phyloP scores from a whole-genome alignment of 2,329 filamentous ascomycete genomes.

The Alternaria alternata region DNA sequence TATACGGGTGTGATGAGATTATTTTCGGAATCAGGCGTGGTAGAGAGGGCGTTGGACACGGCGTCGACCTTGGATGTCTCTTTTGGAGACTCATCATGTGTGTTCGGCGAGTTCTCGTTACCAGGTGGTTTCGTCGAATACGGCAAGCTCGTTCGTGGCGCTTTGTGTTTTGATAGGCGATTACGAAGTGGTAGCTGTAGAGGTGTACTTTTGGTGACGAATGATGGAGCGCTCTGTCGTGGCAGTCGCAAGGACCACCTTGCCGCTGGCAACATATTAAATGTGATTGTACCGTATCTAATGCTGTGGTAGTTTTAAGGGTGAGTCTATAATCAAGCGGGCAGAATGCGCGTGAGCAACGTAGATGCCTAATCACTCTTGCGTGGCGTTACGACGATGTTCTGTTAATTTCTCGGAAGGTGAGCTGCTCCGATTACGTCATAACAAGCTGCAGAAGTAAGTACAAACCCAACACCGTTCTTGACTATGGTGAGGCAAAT shows the following conservation, averaged over 20 bases:
- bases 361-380: constrained; percentile 2
- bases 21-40: constrained; percentile 53
- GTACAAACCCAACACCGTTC: not conserved
- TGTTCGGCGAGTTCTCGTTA: constrained; percentile 12
- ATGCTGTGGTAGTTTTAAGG: not conserved
- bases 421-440: constrained; percentile 18
- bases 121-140: constrained; percentile 21
- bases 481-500: not conserved
- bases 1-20: constrained; percentile 67
- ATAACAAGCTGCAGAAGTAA: not conserved
- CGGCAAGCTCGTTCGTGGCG: constrained; percentile 17
- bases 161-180: constrained; percentile 28
- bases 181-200: constrained; percentile 32
- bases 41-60: constrained; percentile 56
- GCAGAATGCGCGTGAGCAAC: not conserved
- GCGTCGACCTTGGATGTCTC: constrained; percentile 49
- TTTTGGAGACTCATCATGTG: constrained; percentile 22
- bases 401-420: constrained; percentile 6
- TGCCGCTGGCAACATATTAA: constrained; percentile 36
- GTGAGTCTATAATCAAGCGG: constrained; percentile 7
- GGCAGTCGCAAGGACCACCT: constrained; percentile 42
- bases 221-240: constrained; percentile 31
- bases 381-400: constrained; percentile 10
- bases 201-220: constrained; percentile 32
- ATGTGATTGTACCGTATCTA: not conserved